Conservation (phyloP, 2,329 filamentous ascomycete species). For the Bipolaris cookei region DNA sequence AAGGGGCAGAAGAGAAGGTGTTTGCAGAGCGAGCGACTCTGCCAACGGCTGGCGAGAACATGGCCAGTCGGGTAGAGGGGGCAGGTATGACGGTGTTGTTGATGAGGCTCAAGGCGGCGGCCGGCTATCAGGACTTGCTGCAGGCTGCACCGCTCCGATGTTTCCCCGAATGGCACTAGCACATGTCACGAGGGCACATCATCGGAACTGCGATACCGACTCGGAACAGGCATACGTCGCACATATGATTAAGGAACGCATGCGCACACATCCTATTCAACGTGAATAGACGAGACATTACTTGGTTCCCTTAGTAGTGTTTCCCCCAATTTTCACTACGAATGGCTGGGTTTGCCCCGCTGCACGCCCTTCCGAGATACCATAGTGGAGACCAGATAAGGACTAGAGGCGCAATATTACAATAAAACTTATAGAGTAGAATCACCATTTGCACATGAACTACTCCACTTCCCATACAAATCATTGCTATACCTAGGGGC, state of each 20-base stretch:
- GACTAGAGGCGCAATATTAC: not conserved
- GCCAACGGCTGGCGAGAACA: slow-evolving; percentile 50
- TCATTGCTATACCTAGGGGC: not conserved
- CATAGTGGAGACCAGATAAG: not conserved
- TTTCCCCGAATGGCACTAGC: slow-evolving; percentile 26
- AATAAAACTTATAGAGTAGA: too few relatives aligned
- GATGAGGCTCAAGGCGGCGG: slow-evolving; percentile 28
- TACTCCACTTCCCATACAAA: not conserved
- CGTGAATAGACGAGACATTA: not conserved
- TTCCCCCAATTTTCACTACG: not conserved
- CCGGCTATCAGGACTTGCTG: slow-evolving; percentile 31
- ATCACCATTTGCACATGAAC: not conserved
- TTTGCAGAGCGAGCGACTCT: slow-evolving; percentile 47
- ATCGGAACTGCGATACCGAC: slow-evolving; percentile 5
- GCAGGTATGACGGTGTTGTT: slow-evolving; percentile 24
- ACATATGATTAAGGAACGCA: not conserved
- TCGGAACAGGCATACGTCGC: not conserved
- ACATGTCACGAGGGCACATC: slow-evolving; percentile 18
- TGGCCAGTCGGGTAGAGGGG: slow-evolving; percentile 36
- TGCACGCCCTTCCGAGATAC: not conserved
- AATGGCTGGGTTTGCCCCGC: not conserved
- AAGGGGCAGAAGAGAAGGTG: slow-evolving; percentile 37
- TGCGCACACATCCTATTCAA: not conserved
- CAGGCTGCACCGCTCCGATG: slow-evolving; percentile 23
- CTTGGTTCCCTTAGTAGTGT: too few relatives aligned